Evolutionary conservation across 306 rosid genomes (phyloP).

Genomic region (Fragaria vesca): DNA sequence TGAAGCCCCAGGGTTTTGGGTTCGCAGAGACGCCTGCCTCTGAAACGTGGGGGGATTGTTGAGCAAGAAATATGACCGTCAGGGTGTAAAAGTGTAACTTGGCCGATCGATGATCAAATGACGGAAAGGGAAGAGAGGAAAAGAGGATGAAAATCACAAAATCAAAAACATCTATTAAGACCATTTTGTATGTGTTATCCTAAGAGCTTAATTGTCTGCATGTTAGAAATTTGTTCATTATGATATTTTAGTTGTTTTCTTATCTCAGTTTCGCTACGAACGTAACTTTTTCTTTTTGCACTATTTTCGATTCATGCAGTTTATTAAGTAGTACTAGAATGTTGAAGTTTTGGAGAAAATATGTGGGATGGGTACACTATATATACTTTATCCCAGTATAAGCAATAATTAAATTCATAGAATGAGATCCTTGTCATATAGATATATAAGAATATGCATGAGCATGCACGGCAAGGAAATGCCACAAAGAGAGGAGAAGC

Average conservation of each 20-base stretch:
- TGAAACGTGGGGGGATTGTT: slow-evolving; percentile 57
- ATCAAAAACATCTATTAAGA: background rate
- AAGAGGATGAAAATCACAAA: background rate
- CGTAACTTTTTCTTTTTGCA: background rate
- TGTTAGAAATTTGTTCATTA: background rate
- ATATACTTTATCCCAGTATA: background rate
- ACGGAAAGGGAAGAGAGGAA: background rate
- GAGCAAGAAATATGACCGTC: slow-evolving; percentile 1
- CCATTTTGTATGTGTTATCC: background rate
- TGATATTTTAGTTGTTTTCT: background rate
- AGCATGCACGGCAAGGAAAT: background rate
- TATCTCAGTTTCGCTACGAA: background rate
- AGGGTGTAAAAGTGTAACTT: slow-evolving; percentile 14
- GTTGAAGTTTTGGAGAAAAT: background rate
- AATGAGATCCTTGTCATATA: background rate
- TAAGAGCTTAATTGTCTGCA: background rate
- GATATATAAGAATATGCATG: background rate
- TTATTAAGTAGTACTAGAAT: background rate
- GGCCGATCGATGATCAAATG: background rate
- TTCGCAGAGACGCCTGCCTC: slow-evolving; percentile 52
- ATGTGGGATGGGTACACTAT: background rate
- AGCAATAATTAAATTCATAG: too few relatives aligned
- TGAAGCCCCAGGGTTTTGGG: slow-evolving; percentile 60
- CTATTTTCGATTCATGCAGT: background rate
- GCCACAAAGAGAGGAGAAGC: background rate